phyloP scores from a whole-genome alignment of 768 basidiomycete species.

The Xerocomellus intermedius region DNA sequence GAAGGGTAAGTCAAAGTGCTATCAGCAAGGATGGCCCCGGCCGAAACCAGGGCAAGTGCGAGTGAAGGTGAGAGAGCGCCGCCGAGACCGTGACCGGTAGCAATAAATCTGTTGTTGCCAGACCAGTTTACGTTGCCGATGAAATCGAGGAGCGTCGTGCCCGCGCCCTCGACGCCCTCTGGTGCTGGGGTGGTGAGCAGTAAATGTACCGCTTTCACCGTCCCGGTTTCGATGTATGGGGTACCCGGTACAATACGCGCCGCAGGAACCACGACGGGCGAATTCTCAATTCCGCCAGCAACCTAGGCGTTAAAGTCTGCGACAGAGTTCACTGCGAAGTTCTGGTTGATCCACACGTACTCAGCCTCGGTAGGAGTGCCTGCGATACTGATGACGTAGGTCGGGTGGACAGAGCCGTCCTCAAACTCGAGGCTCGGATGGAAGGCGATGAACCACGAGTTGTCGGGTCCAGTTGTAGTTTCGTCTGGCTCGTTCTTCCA shows the following conservation, averaged over 20 bases:
- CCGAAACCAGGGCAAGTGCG: constrained; percentile 7
- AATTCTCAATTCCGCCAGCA: neutral
- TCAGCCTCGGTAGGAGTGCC: neutral
- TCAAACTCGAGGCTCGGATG: constrained; percentile 8
- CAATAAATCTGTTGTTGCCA: neutral
- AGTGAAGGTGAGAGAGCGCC: constrained; percentile 11
- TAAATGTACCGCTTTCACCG: neutral
- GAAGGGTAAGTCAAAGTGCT: constrained; percentile 28
- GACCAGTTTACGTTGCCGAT: neutral
- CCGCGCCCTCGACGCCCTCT: neutral
- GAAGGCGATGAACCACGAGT: constrained; percentile 16
- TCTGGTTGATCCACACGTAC: constrained; percentile 1
- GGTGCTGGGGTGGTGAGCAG: constrained; percentile 3
- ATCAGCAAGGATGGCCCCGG: constrained; percentile 30
- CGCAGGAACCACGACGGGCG: neutral
- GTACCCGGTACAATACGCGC: neutral
- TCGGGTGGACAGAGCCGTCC: constrained; percentile 4
- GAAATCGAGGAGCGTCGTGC: constrained; percentile 10
- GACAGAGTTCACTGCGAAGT: constrained; percentile 8
- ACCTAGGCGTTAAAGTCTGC: constrained; percentile 11
- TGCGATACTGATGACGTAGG: constrained; percentile 16
- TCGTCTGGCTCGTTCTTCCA: constrained; percentile 12
- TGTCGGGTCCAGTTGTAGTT: constrained; percentile 4
- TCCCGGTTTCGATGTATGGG: constrained; percentile 3
- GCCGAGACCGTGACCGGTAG: constrained; percentile 14